Evolutionary conservation across 495 filamentous ascomycete genomes (phyloP).

Genomic region (Geopyxis carbonaria): DNA sequence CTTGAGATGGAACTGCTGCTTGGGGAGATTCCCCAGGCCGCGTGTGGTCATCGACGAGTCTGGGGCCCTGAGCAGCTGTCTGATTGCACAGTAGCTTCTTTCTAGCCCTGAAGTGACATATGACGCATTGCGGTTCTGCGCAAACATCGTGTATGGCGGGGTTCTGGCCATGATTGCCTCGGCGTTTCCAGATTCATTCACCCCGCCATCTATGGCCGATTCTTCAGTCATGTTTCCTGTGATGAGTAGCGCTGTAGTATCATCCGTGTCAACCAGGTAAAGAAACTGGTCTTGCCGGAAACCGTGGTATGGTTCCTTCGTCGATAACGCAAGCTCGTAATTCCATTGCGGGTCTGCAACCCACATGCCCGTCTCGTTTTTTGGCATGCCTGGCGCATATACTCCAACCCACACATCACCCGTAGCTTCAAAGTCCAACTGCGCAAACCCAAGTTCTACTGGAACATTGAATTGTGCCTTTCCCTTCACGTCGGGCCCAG

Average conservation of each 20-base stretch:
- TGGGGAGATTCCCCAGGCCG: conserved; percentile 43
- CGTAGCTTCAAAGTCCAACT: conserved; percentile 35
- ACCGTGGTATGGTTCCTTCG: conserved; percentile 52
- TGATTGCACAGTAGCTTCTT: conserved; percentile 57
- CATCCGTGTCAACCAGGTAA: conserved; percentile 65
- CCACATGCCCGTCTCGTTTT: conserved; percentile 30
- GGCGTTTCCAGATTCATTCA: conserved; percentile 12
- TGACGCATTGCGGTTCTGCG: conserved; percentile 33
- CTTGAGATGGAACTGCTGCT: conserved; percentile 70
- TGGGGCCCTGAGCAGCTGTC: conserved; percentile 43
- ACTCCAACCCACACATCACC: conserved; percentile 59
- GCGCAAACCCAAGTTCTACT: conserved; percentile 45
- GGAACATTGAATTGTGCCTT: conserved; percentile 29
- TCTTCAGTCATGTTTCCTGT: conserved; percentile 50
- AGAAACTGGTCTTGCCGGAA: conserved; percentile 39
- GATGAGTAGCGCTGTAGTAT: conserved; percentile 53
- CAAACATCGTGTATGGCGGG: conserved; percentile 63
- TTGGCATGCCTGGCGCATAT: conserved; percentile 43
- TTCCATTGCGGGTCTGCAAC: conserved; percentile 36
- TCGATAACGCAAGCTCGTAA: conserved; percentile 69
- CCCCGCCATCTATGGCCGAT: conserved; percentile 16
- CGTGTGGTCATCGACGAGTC: conserved; percentile 49
- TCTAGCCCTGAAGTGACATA: conserved; percentile 47
- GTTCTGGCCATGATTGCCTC: conserved; percentile 22
- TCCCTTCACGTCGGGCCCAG: conserved; percentile 41